Percentiles rank a stretch among this genome's conserved stretches.
Evolutionary conservation across 2,329 filamentous ascomycete species (phyloP).

Genomic region (Cercospora canescens): DNA sequence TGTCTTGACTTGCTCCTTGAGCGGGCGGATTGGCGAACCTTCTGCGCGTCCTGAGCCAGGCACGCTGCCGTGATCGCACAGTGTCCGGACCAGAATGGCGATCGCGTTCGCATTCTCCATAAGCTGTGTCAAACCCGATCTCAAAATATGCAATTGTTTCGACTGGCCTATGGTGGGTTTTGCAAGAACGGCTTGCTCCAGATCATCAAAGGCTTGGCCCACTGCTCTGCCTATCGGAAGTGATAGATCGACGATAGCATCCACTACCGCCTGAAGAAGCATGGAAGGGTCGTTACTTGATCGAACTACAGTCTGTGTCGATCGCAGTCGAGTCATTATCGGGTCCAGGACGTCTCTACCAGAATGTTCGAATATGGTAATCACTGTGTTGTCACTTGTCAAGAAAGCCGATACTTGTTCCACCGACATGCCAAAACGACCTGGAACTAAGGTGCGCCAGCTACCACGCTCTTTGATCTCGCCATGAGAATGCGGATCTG

Average conservation of each 20-base stretch:
- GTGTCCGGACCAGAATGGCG: slow-evolving; percentile 73
- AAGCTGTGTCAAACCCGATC: slow-evolving; percentile 77
- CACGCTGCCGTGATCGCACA: slow-evolving; percentile 75
- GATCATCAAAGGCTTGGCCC: slow-evolving; percentile 79
- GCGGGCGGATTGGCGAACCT: slow-evolving; percentile 1
- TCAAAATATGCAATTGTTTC: slow-evolving; percentile 66
- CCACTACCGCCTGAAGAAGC: slow-evolving; percentile 83
- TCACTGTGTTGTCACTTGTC: slow-evolving; percentile 81
- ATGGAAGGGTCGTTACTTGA: slow-evolving; percentile 86
- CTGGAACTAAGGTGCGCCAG: slow-evolving; percentile 21
- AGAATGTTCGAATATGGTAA: slow-evolving; percentile 89
- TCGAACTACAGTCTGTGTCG: slow-evolving; percentile 77
- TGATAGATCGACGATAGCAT: slow-evolving; percentile 86
- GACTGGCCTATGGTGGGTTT: slow-evolving; percentile 77
- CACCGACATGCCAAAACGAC: slow-evolving; percentile 57
- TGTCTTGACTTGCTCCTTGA: slow-evolving; percentile 12
- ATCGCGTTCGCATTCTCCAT: slow-evolving; percentile 81
- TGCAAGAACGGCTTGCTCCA: slow-evolving; percentile 84
- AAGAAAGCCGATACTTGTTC: slow-evolving; percentile 92
- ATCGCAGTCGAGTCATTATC: slow-evolving; percentile 73
- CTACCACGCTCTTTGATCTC: slow-evolving; percentile 10
- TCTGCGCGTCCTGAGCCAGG: slow-evolving; percentile 11
- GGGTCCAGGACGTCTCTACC: slow-evolving; percentile 80
- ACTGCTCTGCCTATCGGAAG: slow-evolving; percentile 84
- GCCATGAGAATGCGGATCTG: slow-evolving; percentile 9